A percentile compares a stretch with the other conserved stretches of the same genome.
These are phyloP conservation scores for Auriscalpium orientale DNA, from an alignment of 768 basidiomycete genomes.

Conservation along the genomic window DNA sequence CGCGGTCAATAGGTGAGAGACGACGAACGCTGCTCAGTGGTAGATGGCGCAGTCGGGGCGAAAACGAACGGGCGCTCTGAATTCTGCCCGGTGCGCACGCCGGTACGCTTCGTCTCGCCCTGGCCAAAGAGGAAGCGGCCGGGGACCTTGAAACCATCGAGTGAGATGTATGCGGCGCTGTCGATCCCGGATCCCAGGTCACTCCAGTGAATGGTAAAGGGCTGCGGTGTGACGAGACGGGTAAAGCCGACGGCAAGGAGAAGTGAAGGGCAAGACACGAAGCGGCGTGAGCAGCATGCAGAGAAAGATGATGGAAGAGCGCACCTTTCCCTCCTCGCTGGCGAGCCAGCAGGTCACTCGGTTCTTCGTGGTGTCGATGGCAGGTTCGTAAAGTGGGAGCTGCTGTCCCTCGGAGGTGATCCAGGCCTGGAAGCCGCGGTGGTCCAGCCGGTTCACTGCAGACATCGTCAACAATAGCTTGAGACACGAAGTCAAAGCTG, in stretches of 20 bases:
- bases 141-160: constrained; percentile 57
- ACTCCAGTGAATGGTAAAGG: constrained; percentile 57
- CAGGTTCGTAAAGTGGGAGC: constrained; percentile 50
- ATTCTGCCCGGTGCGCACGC: constrained; percentile 40
- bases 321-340: constrained; percentile 50
- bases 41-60: constrained; percentile 12
- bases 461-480: too few relatives aligned
- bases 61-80: constrained; percentile 61
- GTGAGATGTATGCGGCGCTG: constrained; percentile 51
- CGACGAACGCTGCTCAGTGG: too few relatives aligned
- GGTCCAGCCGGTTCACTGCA: constrained; percentile 27
- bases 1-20: too few relatives aligned
- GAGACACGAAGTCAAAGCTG: too few relatives aligned
- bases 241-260: background rate
- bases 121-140: constrained; percentile 54
- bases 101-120: constrained; percentile 47
- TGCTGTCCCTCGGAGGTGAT: constrained; percentile 43
- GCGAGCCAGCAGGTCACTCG: constrained; percentile 65
- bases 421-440: constrained; percentile 65
- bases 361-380: constrained; percentile 35
- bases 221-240: constrained; percentile 53
- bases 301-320: background rate
- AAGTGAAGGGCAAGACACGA: background rate
- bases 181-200: constrained; percentile 47
- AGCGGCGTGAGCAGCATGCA: background rate